Evolutionary conservation across 495 filamentous ascomycete genomes (phyloP), one percentile per base, ranked within the genome.

Genomic region (Aspergillus ostianus): DNA sequence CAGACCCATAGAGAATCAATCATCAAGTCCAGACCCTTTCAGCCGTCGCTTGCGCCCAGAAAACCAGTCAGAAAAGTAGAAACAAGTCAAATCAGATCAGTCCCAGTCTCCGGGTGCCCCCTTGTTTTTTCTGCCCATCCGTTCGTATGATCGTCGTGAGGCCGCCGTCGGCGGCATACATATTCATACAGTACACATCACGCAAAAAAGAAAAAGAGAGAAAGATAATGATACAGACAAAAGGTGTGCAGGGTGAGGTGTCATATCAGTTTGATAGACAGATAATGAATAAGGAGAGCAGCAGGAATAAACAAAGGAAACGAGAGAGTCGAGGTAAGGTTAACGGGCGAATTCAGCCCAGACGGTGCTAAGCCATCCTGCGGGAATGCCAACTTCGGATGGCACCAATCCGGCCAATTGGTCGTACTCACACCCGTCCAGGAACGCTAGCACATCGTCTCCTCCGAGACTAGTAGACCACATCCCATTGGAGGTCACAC

Each of bases 391-490:
- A 15, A 74, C 63, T 50, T 77, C 75, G 0, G 76, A 74, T 12
- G 71, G 66, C 20, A 67, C 55, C 30, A 68, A 64, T 15, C 64
- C 54, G 5, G 70, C 65, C 45, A 74, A 55, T 30, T 79, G 73
- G 6, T 72, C 63, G 61, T 71, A 70, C n/a, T 80, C 77, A 20
- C 73, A 69, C 12, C 79, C 80, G 49, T 77, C 77, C 18, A 81
- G 62, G 64, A 81, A 80, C 6, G 74, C 75, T 19, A 80, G 60
- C 9, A 82, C 69, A 47, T 81, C 80, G 32, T 81, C 80, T 2
- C 78, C 75, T 6, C 79, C 72, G 15, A 80, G 69, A 50, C 76
- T 78, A 3, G 68, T 72, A 7, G 73, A 70, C 62, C 70, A 70
- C 17, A 76, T 26, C 47, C 61, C 64, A 41, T 68, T 63, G 46